Conservation (phyloP, 768 basidiomycete species). For the Suillus tomentosus region DNA sequence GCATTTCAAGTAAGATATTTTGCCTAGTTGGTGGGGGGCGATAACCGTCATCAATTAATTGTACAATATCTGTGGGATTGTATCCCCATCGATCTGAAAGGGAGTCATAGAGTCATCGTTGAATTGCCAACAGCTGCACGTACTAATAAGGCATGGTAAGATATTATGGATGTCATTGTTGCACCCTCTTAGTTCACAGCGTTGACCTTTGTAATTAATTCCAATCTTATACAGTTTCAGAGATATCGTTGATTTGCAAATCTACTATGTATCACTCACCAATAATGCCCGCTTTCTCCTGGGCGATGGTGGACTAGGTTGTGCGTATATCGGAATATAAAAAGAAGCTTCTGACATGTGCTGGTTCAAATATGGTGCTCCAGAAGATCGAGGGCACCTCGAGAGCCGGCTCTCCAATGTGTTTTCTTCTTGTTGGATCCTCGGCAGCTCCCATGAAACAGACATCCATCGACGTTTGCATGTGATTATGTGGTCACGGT, state of each 20-base stretch:
- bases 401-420: neutral
- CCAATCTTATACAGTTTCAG: constrained; percentile 1
- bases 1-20: neutral
- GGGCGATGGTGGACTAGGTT: neutral
- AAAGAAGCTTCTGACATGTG: neutral
- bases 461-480: neutral
- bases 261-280: neutral
- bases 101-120: neutral
- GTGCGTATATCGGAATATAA: neutral
- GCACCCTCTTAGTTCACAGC: neutral
- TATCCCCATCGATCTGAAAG: constrained; percentile 6
- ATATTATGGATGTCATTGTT: constrained; percentile 2
- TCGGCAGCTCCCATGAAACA: neutral
- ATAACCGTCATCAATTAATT: neutral
- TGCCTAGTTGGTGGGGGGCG: neutral
- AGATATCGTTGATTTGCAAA: neutral
- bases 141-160: constrained; percentile 1
- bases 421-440: neutral
- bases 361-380: neutral
- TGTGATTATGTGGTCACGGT: too few species aligned
- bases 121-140: neutral
- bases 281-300: constrained; percentile 1
- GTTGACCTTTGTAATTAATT: constrained; percentile 5
- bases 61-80: neutral
- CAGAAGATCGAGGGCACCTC: neutral